Conservation (phyloP, 2,329 filamentous ascomycete species). For the Bipolaris gigantea region DNA sequence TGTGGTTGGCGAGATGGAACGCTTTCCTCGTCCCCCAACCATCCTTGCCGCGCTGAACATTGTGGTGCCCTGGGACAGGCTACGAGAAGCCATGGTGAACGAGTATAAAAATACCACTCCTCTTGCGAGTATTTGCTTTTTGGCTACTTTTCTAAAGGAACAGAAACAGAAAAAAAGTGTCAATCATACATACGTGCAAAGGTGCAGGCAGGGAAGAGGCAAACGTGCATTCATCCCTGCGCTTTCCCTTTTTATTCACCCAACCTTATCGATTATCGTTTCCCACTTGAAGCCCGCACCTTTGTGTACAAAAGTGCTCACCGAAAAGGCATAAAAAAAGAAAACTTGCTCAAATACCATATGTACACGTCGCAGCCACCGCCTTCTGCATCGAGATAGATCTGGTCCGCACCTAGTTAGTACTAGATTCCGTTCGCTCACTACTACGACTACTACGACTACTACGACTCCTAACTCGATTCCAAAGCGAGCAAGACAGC, state of each 20-base stretch:
- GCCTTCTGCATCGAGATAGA: too few species aligned
- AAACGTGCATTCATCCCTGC: not conserved
- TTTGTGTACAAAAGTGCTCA: not conserved
- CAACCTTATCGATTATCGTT: not conserved
- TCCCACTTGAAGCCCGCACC: not conserved
- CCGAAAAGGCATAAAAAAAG: not conserved
- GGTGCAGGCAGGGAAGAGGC: too few species aligned
- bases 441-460: too few species aligned
- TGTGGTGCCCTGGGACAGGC: too few species aligned
- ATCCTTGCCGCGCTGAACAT: too few species aligned
- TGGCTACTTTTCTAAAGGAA: too few species aligned
- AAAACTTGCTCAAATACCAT: not conserved
- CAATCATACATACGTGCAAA: too few species aligned
- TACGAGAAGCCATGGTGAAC: too few species aligned
- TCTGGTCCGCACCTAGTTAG: not conserved
- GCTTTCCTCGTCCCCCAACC: not conserved
- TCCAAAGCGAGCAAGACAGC: not conserved
- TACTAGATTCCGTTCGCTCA: not conserved
- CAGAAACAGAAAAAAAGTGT: too few species aligned
- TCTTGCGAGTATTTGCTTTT: too few species aligned
- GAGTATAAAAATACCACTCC: too few species aligned
- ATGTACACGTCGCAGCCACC: not conserved
- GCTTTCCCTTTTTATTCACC: not conserved
- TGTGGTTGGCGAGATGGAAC: slow-evolving; percentile 1
- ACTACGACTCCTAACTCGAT: too few species aligned